phyloP scores from a whole-genome alignment of 345 rosid species.

The Eucalyptus sp. region DNA sequence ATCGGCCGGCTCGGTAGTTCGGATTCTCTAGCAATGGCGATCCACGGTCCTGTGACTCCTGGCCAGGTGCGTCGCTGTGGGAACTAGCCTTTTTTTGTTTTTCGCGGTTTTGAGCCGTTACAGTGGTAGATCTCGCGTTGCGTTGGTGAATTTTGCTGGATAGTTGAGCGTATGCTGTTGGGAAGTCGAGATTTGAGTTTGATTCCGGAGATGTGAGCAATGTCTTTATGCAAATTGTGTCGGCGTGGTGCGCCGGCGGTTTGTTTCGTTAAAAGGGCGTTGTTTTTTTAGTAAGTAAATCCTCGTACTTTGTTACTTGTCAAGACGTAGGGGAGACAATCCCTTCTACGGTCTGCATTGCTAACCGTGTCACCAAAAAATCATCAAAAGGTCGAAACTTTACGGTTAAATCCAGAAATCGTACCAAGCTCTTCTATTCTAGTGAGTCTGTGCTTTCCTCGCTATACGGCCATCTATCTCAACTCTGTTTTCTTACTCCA shows the following conservation, averaged over 20 bases:
- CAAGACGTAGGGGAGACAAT: not conserved
- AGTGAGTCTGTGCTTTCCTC: not conserved
- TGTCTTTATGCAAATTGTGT: not conserved
- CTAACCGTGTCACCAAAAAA: not conserved
- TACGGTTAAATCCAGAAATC: not conserved
- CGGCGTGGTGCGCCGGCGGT: not conserved
- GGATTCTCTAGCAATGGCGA: constrained; percentile 14
- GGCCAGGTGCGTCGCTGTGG: constrained; percentile 46
- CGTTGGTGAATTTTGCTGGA: not conserved
- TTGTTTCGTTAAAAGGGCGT: not conserved
- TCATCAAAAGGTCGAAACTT: not conserved
- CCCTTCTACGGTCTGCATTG: not conserved
- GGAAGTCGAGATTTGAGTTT: not conserved
- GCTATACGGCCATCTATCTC: not conserved
- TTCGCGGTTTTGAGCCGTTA: not conserved
- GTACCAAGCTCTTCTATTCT: not conserved
- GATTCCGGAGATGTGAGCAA: not conserved
- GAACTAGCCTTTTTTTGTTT: not conserved
- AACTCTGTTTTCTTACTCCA: not conserved
- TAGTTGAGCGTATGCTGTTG: not conserved
- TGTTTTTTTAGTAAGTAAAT: not conserved
- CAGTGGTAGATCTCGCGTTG: not conserved
- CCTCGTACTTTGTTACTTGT: not conserved
- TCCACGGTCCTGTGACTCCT: constrained; percentile 45
- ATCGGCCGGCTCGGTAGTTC: not conserved